Percentiles rank a stretch among this genome's conserved stretches.
These are phyloP conservation scores for Dactylellina sp. DNA, from an alignment of 2,329 filamentous ascomycete genomes.

Conservation along the genomic window DNA sequence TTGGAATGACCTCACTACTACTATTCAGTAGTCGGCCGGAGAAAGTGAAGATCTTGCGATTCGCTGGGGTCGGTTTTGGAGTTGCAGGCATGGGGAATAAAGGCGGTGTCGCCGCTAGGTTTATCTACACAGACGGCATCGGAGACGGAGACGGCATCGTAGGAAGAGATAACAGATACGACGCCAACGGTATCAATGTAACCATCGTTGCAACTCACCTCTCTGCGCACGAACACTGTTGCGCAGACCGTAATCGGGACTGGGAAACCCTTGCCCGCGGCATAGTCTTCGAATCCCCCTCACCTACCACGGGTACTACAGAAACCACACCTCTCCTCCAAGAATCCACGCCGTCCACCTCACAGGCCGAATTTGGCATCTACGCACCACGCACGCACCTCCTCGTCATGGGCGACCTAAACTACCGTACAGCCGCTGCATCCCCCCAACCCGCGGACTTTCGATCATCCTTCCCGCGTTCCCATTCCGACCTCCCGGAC, in stretches of 20 bases:
- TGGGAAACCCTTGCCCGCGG: constrained; percentile 86
- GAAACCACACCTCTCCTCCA: constrained; percentile 61
- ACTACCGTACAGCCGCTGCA: constrained; percentile 84
- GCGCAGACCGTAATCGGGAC: constrained; percentile 82
- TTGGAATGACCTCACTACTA: constrained; percentile 90
- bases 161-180: too few relatives aligned
- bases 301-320: constrained; percentile 52
- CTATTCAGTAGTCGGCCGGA: constrained; percentile 78
- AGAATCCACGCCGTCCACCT: constrained; percentile 61
- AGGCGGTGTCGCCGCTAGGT: constrained; percentile 83
- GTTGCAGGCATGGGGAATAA: constrained; percentile 93
- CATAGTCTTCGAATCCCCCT: constrained; percentile 74
- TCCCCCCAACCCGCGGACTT: constrained; percentile 72
- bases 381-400: constrained; percentile 81
- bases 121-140: constrained; percentile 69
- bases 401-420: constrained; percentile 91
- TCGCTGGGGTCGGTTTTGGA: constrained; percentile 86
- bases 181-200: constrained; percentile 72
- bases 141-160: constrained; percentile 63
- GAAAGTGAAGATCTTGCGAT: constrained; percentile 75
- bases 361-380: constrained; percentile 67
- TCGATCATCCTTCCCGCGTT: constrained; percentile 72
- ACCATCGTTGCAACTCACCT: constrained; percentile 91
- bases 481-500: constrained; percentile 65
- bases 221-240: constrained; percentile 84